Evolutionary conservation across 1,284 basidiomycete species (phyloP).

Genomic region (Fistulinella cinereoalba): DNA sequence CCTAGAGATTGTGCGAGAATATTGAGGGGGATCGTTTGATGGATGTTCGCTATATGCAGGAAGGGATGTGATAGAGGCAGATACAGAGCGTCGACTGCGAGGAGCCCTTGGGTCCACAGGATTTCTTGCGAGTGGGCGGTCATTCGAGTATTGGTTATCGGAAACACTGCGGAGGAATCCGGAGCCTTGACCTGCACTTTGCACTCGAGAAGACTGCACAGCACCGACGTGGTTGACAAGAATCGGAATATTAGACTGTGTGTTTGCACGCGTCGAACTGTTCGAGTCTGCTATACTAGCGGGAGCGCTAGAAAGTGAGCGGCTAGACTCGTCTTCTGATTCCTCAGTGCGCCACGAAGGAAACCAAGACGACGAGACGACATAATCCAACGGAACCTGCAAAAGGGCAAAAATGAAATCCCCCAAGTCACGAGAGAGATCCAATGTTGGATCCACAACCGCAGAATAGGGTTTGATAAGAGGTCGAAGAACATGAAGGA

Average conservation of each 20-base stretch:
- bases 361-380: constrained; percentile 44
- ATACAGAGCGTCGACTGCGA: constrained; percentile 12
- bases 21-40: constrained; percentile 23
- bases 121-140: constrained; percentile 2
- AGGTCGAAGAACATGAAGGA: constrained; percentile 69
- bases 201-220: constrained; percentile 10
- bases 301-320: constrained; percentile 7
- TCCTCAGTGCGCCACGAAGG: constrained; percentile 14
- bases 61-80: constrained; percentile 22
- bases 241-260: constrained; percentile 12
- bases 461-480: constrained; percentile 64
- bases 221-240: constrained; percentile 4
- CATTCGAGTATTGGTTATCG: constrained; percentile 11
- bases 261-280: constrained; percentile 5
- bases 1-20: constrained; percentile 23
- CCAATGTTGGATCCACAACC: constrained; percentile 59
- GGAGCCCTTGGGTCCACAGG: constrained; percentile 1
- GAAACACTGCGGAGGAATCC: constrained; percentile 19
- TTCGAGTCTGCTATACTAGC: constrained; percentile 3
- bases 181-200: constrained; percentile 7
- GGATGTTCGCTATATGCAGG: constrained; percentile 28
- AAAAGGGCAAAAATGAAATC: constrained; percentile 61
- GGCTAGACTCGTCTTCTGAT: constrained; percentile 9
- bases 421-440: constrained; percentile 54
- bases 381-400: constrained; percentile 50